Conservation (phyloP, 2,329 filamentous ascomycete species). For the Claviceps sp. region DNA sequence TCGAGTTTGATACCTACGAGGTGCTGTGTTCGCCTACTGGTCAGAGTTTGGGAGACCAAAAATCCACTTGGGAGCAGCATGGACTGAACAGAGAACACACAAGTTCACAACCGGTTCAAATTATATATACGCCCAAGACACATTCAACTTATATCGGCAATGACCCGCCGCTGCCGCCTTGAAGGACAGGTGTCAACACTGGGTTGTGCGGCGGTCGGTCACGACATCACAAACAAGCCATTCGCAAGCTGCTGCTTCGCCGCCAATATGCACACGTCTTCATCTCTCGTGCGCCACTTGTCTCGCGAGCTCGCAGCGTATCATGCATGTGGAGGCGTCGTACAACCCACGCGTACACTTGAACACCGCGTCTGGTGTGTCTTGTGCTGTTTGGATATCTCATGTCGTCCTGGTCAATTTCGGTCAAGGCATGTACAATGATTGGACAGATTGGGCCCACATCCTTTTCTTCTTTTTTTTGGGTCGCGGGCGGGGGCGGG, state of each 20-base stretch:
- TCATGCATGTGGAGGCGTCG: conserved; percentile 1
- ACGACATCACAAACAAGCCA: not conserved
- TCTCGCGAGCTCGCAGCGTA: not conserved
- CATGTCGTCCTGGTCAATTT: conserved; percentile 8
- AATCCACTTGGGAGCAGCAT: too few species aligned
- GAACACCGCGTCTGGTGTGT: not conserved
- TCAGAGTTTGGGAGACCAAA: too few species aligned
- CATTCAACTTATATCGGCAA: too few species aligned
- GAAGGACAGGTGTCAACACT: too few species aligned
- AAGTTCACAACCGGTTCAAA: too few species aligned
- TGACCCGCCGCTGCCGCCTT: too few species aligned
- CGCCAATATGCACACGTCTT: not conserved
- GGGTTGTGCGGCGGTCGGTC: too few species aligned
- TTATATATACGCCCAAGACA: too few species aligned
- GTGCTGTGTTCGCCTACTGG: too few species aligned
- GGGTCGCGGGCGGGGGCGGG: too few species aligned
- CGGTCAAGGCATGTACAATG: conserved; percentile 14
- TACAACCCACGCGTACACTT: not conserved
- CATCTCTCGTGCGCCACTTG: not conserved
- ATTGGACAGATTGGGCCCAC: conserved; percentile 10
- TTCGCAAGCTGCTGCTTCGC: too few species aligned
- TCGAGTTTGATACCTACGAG: not conserved
- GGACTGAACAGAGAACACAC: too few species aligned
- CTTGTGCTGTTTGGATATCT: not conserved
- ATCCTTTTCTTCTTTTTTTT: not conserved